Base-by-base conservation (phyloP, 176 grass and related monocot genomes). In the Oropetium thomaeum region DNA sequence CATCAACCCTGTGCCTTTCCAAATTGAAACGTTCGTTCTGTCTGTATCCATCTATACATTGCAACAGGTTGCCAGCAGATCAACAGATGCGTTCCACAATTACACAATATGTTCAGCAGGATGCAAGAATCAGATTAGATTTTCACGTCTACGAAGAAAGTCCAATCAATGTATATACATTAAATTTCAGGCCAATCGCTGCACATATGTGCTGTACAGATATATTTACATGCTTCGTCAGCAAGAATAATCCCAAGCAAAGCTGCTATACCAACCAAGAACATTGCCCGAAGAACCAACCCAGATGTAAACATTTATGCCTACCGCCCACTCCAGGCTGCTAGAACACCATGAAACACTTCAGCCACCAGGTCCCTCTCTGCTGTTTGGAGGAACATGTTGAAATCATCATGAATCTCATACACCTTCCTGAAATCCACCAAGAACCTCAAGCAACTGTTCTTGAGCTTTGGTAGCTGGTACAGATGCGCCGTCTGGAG, bases 341-440 rank as follows among this genome's bases (percentile, higher is more conserved):
- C 64, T 71, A 99, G 92, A 54, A 99, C 75, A 71, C 86, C 82
- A 38, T 87, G 91, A 58, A 99, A 95, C 60, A 95, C 82, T 58
- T 99, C 91, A 47, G 89, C 84, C 4, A 99, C 87, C 26, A 99
- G 89, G 6, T 99, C 96, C 48, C 96, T 77, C 55, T 99, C 96
- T 0, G 84, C 91, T 8, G 81, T 88, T 75, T 84, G 89, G 22
- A 99, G 84, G 65, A 99, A 99, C n/a, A 17, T 27, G 33, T 67
- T 79, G 34, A 99, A 78, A 10, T 99, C 92, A 0, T 99, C 89
- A 14, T 71, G 75, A 58, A 99, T 90, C 65, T 99, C 96, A 55
- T 92, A 99, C 17, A 99, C 89, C 82, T 99, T 99, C 57, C 91
- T 90, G 64, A 99, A 99, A 65, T 92, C 86, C 52, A 95, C 91